phyloP scores from a whole-genome alignment of 345 rosid genomes.

The Cochlearia excelsa region DNA sequence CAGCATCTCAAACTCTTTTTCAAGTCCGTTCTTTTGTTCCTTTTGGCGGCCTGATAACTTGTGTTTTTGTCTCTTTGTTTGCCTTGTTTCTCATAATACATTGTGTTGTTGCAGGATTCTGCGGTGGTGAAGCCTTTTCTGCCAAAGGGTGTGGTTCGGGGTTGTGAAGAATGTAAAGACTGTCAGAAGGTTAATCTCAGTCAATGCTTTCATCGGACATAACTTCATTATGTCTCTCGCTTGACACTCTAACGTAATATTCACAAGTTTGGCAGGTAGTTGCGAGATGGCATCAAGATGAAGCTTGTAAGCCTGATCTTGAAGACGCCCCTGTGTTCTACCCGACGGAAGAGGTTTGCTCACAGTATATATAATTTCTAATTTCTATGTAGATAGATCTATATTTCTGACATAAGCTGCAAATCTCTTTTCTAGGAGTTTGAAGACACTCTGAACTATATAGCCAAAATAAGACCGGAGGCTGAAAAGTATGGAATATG shows the following conservation, averaged over 20 bases:
- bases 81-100: conserved; percentile 16
- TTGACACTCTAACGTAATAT: conserved; percentile 22
- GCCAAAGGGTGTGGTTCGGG: conserved; percentile 83
- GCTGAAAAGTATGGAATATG: conserved; percentile 97
- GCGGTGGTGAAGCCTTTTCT: conserved; percentile 41
- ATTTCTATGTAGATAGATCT: conserved; percentile 8
- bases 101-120: conserved; percentile 48
- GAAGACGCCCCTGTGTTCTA: conserved; percentile 88
- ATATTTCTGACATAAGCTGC: conserved; percentile 29
- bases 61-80: conserved; percentile 11
- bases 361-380: conserved; percentile 21
- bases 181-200: conserved; percentile 82
- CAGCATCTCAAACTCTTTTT: conserved; percentile 46
- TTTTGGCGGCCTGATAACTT: conserved; percentile 2
- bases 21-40: conserved; percentile 44
- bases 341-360: conserved; percentile 85
- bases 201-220: conserved; percentile 1
- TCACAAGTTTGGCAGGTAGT: conserved; percentile 48
- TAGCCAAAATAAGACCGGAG: conserved; percentile 69
- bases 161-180: conserved; percentile 68
- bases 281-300: conserved; percentile 81
- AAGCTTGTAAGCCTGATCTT: conserved; percentile 62
- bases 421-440: conserved; percentile 62
- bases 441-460: conserved; percentile 83
- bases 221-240: conserved; percentile 3